Evolutionary conservation across 2,329 filamentous ascomycete genomes (phyloP), one percentile per base, ranked within the genome.

Genomic region (Daldinia eschscholtzii): DNA sequence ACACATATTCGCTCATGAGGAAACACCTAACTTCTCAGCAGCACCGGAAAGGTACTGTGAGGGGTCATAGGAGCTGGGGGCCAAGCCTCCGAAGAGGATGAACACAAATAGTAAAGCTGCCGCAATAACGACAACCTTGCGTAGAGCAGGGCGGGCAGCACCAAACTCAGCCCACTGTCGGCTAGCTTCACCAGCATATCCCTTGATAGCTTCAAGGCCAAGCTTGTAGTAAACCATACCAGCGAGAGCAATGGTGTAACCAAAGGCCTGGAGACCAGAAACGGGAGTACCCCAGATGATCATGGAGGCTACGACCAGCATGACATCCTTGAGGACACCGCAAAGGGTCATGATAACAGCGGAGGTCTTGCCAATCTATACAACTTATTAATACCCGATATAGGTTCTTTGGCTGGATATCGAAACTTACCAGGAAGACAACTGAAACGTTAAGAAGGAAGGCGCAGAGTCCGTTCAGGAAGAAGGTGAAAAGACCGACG

Each of bases 161-260:
- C 94, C 94, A 74, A 96, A 94, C 77, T 97, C 94, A 58, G 92
- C 91, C 94, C 94, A 97, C 68, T 90, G 88, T 79, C 93, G 92
- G 77, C 86, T 86, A 61, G 86, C 91, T 74, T 94, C 90, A 69
- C 86, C 85, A 67, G 91, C 82, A 80, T 95, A 93, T 78, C 91
- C 91, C 86, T 92, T 94, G 78, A 97, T 83, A 80, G 93, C 92
- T 67, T 97, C 93, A 66, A 87, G 88, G 64, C 93, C 92, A 68
- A 95, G 90, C 87, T 94, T 94, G 87, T 94, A 95, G 87, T 93
- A 94, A 73, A 93, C 82, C 83, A 96, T 92, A 76, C 92, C 93
- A 70, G 84, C 86, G 33, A 95, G 88, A 57, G 93, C 92, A 78
- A 95, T 93, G 80, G 86, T 87, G 86, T 95, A 96, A 74, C 93